Conservation (phyloP, 176 grass and related monocot species). For the Calamus simplicifolius region DNA sequence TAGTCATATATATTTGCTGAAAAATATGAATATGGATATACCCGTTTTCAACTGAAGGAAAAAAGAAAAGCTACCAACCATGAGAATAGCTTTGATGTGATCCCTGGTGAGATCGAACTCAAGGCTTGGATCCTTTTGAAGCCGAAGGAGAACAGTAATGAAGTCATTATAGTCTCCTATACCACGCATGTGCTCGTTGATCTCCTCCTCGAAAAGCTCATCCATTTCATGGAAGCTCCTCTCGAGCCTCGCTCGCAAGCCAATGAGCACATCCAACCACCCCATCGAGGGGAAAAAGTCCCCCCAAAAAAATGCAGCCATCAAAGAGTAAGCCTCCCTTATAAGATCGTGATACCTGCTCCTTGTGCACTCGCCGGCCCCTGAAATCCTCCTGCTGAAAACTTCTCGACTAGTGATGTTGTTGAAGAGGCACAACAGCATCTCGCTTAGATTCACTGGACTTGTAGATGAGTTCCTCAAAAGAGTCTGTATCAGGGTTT, state of each 20-base stretch:
- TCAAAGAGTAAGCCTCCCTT: neutral
- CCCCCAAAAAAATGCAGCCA: neutral
- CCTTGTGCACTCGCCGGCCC: neutral
- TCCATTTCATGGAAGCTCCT: constrained; percentile 3
- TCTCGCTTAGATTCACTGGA: constrained; percentile 10
- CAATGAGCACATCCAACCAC: neutral
- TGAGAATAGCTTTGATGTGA: constrained; percentile 14
- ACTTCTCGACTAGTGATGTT: neutral
- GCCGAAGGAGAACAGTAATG: constrained; percentile 12
- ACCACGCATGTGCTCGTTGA: constrained; percentile 1
- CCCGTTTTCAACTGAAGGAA: too few species aligned
- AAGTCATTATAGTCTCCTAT: constrained; percentile 3
- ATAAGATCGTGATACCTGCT: neutral
- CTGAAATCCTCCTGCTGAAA: constrained; percentile 1
- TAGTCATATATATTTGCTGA: too few species aligned
- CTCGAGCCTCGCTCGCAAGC: neutral
- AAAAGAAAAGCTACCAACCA: neutral
- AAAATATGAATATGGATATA: too few species aligned
- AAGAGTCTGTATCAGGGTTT: neutral
- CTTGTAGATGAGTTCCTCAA: too few species aligned
- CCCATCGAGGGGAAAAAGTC: constrained; percentile 1
- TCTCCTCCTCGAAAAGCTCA: constrained; percentile 6
- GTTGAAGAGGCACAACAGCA: neutral
- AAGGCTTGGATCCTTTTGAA: constrained; percentile 14
- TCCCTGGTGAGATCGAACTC: constrained; percentile 8